Evolutionary conservation across 306 rosid genomes (phyloP).

Genomic region (Casuarina cunninghamiana): DNA sequence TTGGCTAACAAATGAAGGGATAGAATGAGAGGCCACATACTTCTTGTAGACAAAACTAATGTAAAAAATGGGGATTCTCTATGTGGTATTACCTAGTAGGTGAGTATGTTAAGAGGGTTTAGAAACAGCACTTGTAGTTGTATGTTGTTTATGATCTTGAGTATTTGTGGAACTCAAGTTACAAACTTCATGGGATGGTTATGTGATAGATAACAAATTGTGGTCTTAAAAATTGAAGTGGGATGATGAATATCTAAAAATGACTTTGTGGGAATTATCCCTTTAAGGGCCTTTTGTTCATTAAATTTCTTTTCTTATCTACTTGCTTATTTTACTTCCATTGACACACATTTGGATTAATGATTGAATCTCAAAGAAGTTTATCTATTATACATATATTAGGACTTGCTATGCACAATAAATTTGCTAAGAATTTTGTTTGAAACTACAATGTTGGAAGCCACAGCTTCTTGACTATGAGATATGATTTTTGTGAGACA

Average conservation of each 20-base stretch:
- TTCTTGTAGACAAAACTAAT: neutral
- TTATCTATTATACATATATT: neutral
- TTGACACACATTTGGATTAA: neutral
- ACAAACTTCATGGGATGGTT: neutral
- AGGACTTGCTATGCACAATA: neutral
- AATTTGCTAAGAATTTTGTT: neutral
- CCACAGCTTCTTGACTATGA: neutral
- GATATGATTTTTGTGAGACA: slow-evolving; percentile 1
- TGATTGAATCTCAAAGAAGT: slow-evolving; percentile 7
- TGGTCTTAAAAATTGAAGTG: slow-evolving; percentile 4
- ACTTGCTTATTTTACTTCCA: neutral
- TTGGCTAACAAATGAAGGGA: neutral
- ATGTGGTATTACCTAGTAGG: neutral
- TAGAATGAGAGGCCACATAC: neutral
- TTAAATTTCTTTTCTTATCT: neutral
- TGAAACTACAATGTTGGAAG: neutral
- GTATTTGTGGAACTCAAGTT: slow-evolving; percentile 5
- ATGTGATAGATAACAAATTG: slow-evolving; percentile 5
- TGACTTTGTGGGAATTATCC: neutral
- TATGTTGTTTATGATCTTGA: slow-evolving; percentile 13
- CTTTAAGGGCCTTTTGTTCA: neutral
- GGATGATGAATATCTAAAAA: neutral
- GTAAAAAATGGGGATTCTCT: neutral
- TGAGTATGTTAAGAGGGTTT: neutral
- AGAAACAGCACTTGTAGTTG: neutral